Base-by-base conservation (phyloP, 2,329 filamentous ascomycete species). In the Cladosporium sp. region DNA sequence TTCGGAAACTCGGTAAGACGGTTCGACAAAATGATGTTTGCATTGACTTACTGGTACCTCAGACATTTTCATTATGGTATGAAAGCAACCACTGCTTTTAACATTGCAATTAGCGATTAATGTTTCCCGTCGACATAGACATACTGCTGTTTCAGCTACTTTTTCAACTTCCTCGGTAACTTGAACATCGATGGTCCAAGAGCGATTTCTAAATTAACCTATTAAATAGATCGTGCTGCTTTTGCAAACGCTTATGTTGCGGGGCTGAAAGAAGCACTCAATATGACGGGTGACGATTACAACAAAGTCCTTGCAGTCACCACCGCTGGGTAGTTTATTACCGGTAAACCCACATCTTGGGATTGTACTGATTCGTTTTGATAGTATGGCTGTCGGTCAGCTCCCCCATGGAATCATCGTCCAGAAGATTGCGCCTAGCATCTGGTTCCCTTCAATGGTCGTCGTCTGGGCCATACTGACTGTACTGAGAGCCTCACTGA, bases 221-320 rank as follows among this genome's bases (percentile, higher is more conserved):
- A 11, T 23, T 10, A 46, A 46, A 21, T n/a, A 53, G 49, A 79
- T 77, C 49, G 49, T 26, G 49, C 49, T 53, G 49, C 49, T 29
- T 53, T 53, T 26, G 49, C 49, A 65, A 80, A 80, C 71, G 78
- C 78, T 18, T 80, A 79, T 64, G 76, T 80, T 11, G 70, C 75
- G 49, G 78, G 78, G 1, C 79, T 80, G 78, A 75, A 74, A 65
- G 78, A 79, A 67, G 78, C 79, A 57, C 66, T 80, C 33, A 66
- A 70, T 49, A 78, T 65, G 55, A 49, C 44, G 11, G 78, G 78
- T 5, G 79, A 79, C 28, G 76, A 80, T 62, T 74, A 79, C 49
- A 79, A 77, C 59, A 56, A 49, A 28, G 53, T 77, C 74, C 76
- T 77, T 67, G 77, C 77, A 23, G 67, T 75, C 21, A 49, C 50